Conservation (phyloP, 805 yeast species). For the Saccharomycopsis capsularis region DNA sequence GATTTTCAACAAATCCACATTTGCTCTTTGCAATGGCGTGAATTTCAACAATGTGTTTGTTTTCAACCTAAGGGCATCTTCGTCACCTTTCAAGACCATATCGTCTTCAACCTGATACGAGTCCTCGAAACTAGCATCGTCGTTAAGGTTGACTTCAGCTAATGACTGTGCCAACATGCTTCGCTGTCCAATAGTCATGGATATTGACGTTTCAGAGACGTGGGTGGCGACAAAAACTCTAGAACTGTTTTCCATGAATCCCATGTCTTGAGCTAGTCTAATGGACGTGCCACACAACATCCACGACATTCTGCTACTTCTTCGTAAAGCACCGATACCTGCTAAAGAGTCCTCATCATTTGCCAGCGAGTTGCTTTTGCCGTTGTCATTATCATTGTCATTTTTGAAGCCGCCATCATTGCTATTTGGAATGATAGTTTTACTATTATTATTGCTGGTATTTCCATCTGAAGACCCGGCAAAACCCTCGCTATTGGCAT, state of each 20-base stretch:
- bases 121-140: conserved; percentile 30
- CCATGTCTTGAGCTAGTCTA: conserved; percentile 80
- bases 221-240: conserved; percentile 79
- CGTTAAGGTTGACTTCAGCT: conserved; percentile 56
- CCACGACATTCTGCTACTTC: conserved; percentile 90
- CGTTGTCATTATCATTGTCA: conserved; percentile 13
- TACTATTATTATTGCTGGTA: neutral
- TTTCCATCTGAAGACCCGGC: neutral
- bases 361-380: neutral
- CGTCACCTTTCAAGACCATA: conserved; percentile 27
- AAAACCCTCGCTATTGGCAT: conserved; percentile 44
- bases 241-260: conserved; percentile 65
- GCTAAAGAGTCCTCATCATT: conserved; percentile 45
- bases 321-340: conserved; percentile 76
- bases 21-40: conserved; percentile 62
- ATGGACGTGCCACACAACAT: conserved; percentile 86
- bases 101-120: conserved; percentile 22
- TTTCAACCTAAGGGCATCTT: conserved; percentile 25
- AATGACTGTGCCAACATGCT: conserved; percentile 71
- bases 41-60: conserved; percentile 36
- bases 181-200: conserved; percentile 72
- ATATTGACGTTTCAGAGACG: conserved; percentile 73
- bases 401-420: no score
- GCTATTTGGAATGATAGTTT: conserved; percentile 4
- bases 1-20: conserved; percentile 70